These are phyloP conservation scores for Pneumocystis murina DNA, from an alignment of 1,139 yeast genomes.

Conservation along the genomic window DNA sequence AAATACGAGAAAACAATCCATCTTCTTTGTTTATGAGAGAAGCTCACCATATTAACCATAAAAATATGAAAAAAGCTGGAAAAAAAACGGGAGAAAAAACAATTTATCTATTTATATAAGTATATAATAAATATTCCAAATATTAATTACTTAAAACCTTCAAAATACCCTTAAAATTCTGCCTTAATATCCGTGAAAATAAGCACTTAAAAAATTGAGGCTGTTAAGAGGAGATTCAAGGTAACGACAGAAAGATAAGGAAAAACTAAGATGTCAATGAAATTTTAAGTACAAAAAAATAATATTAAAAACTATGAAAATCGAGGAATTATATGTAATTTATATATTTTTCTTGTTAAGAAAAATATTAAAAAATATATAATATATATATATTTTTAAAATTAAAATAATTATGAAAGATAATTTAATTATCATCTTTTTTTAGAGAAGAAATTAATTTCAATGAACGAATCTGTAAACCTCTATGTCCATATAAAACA, in stretches of 20 bases:
- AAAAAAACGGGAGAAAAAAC: not conserved
- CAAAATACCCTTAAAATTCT: too few relatives aligned
- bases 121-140: too few relatives aligned
- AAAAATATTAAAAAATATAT: not conserved
- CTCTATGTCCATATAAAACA: constrained; percentile 6
- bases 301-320: too few relatives aligned
- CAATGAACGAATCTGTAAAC: constrained; percentile 10
- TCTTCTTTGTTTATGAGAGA: not conserved
- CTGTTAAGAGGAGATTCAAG: too few relatives aligned
- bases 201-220: too few relatives aligned
- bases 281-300: too few relatives aligned
- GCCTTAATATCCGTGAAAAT: too few relatives aligned
- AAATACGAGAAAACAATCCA: not conserved
- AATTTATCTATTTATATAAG: not conserved
- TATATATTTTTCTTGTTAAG: too few relatives aligned
- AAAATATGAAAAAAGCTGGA: not conserved
- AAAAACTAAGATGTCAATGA: not conserved
- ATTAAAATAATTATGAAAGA: not conserved
- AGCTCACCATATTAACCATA: not conserved
- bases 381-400: not conserved
- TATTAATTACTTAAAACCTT: too few relatives aligned
- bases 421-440: not conserved
- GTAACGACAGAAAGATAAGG: too few relatives aligned
- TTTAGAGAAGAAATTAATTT: constrained; percentile 1
- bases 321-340: too few relatives aligned